phyloP scores from a whole-genome alignment of 805 yeast genomes.

The Candida germanica region DNA sequence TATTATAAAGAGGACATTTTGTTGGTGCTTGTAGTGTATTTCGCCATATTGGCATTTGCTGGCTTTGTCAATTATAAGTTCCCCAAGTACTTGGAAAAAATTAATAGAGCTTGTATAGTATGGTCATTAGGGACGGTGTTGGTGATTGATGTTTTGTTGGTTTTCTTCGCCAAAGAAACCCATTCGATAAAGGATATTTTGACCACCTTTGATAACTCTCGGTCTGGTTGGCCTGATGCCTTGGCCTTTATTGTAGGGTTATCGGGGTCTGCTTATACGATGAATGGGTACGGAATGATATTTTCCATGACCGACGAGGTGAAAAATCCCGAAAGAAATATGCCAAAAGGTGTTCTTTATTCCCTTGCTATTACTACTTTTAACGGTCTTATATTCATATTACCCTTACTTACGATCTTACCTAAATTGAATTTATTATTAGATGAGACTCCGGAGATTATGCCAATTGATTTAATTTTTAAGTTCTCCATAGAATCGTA shows the following conservation, averaged over 20 bases:
- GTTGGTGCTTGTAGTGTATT: constrained; percentile 55
- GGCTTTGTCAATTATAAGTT: constrained; percentile 63
- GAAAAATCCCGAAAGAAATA: constrained; percentile 65
- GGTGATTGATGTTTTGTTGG: constrained; percentile 59
- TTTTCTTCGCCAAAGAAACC: constrained; percentile 56
- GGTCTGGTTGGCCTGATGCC: constrained; percentile 74
- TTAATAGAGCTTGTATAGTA: constrained; percentile 65
- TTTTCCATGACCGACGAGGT: constrained; percentile 85
- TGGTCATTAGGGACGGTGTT: constrained; percentile 75
- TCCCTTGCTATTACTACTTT: constrained; percentile 62
- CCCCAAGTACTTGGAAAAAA: constrained; percentile 56
- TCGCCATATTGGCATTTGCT: constrained; percentile 53
- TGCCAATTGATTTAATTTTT: constrained; percentile 78
- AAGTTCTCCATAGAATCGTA: constrained; percentile 66
- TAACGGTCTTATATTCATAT: constrained; percentile 69
- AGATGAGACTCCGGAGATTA: constrained; percentile 58
- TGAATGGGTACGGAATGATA: constrained; percentile 80
- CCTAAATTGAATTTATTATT: constrained; percentile 60
- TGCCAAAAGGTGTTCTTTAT: constrained; percentile 68
- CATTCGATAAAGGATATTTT: constrained; percentile 59
- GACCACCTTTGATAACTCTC: constrained; percentile 63
- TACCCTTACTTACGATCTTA: constrained; percentile 68
- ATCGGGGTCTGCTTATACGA: constrained; percentile 73
- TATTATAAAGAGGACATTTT: constrained; percentile 57
- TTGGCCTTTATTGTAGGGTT: constrained; percentile 75